Percentiles rank a stretch among this genome's conserved stretches.
Conservation (phyloP, 164 flowering plant species). For the Liriodendron chinense region DNA sequence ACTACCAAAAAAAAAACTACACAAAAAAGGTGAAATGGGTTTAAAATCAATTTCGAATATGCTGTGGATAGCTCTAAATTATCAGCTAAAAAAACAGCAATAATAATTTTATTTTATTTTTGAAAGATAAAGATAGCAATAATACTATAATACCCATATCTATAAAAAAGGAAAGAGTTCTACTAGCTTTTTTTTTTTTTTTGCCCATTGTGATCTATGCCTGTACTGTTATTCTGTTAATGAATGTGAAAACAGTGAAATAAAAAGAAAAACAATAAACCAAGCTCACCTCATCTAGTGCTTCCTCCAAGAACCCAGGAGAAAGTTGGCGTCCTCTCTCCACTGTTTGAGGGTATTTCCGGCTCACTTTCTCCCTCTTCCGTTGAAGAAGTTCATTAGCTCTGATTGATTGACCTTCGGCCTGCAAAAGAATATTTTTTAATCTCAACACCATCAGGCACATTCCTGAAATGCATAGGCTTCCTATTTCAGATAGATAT, state of each 20-base stretch:
- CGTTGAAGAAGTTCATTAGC: constrained; percentile 78
- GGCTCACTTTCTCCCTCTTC: constrained; percentile 76
- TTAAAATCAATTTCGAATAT: not conserved
- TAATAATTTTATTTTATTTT: too few species aligned
- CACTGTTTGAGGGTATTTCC: constrained; percentile 67
- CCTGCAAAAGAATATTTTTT: constrained; percentile 42
- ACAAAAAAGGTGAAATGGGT: not conserved
- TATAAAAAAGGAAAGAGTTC: not conserved
- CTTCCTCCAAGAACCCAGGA: constrained; percentile 97
- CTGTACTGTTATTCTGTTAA: not conserved
- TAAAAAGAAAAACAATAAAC: not conserved
- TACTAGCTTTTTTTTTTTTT: not conserved
- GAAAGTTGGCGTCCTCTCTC: constrained; percentile 90
- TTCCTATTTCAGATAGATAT: too few species aligned
- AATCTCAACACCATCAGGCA: not conserved
- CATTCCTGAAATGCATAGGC: not conserved
- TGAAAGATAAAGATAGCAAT: too few species aligned
- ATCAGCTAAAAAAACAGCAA: too few species aligned
- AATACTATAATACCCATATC: not conserved
- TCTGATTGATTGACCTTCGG: constrained; percentile 79
- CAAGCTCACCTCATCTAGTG: constrained; percentile 78
- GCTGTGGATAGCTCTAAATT: not conserved
- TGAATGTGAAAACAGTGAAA: not conserved
- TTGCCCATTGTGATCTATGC: too few species aligned
- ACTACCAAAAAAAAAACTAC: too few species aligned